phyloP scores from a whole-genome alignment of 1,139 yeast species.

The Sugiyamaella grinbergsii region DNA sequence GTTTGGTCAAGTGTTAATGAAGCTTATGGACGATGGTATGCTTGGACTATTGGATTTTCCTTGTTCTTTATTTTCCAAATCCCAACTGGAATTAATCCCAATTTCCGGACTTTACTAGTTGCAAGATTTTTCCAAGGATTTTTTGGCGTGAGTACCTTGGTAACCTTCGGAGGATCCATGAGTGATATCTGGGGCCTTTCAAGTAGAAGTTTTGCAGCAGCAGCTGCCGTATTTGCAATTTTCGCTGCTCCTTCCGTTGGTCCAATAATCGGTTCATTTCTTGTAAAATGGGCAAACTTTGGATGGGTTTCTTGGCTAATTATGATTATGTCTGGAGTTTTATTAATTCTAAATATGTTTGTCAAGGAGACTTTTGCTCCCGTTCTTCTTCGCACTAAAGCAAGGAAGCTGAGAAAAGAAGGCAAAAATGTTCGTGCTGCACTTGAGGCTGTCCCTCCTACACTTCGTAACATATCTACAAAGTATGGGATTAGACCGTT shows the following conservation, averaged over 20 bases:
- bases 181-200: constrained; percentile 14
- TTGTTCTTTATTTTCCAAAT: constrained; percentile 18
- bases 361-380: constrained; percentile 16
- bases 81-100: constrained; percentile 15
- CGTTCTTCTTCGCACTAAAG: constrained; percentile 15
- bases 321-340: constrained; percentile 19
- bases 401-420: constrained; percentile 7
- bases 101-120: constrained; percentile 11
- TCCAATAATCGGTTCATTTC: constrained; percentile 21
- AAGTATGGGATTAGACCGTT: constrained; percentile 19
- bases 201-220: constrained; percentile 2
- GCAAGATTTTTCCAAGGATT: constrained; percentile 19
- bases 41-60: constrained; percentile 7
- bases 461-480: constrained; percentile 8
- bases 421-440: constrained; percentile 18
- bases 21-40: constrained; percentile 17
- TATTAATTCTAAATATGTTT: not conserved
- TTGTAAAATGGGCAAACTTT: constrained; percentile 21
- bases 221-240: constrained; percentile 20
- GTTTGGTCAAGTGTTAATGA: constrained; percentile 12
- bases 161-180: constrained; percentile 19
- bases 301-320: constrained; percentile 24
- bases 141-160: constrained; percentile 16
- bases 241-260: constrained; percentile 23
- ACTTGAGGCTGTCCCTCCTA: constrained; percentile 15